Conservation (phyloP, 805 yeast genomes). For the Candida glaebosa region DNA sequence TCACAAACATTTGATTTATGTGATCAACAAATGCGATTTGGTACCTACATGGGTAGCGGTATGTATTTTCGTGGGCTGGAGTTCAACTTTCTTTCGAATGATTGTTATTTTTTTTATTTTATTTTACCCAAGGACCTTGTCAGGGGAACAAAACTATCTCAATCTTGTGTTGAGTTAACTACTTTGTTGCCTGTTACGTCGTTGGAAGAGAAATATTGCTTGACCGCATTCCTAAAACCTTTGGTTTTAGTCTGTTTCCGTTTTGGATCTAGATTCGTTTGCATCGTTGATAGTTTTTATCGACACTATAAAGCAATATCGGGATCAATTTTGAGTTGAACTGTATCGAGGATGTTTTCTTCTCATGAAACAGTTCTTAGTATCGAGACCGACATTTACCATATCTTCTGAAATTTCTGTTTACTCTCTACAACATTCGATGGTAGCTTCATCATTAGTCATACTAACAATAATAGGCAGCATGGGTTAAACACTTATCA, state of each 20-base stretch:
- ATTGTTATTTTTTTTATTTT: conserved; percentile 8
- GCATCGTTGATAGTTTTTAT: conserved; percentile 36
- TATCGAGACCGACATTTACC: conserved; percentile 72
- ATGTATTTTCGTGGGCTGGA: conserved; percentile 47
- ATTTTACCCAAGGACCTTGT: conserved; percentile 74
- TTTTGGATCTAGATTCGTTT: conserved; percentile 34
- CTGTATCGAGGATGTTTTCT: conserved; percentile 26
- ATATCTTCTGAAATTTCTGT: conserved; percentile 3
- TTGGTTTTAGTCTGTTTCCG: conserved; percentile 48
- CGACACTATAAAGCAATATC: conserved; percentile 45
- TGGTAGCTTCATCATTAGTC: no score
- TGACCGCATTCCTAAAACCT: conserved; percentile 46
- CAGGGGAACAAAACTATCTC: conserved; percentile 58
- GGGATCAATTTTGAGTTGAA: conserved; percentile 84
- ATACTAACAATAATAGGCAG: conserved; percentile 60
- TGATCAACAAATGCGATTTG: conserved; percentile 94
- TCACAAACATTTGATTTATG: conserved; percentile 92
- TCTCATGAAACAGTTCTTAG: conserved; percentile 64
- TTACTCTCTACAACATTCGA: conserved; percentile 5
- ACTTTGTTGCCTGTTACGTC: conserved; percentile 88
- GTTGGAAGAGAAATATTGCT: conserved; percentile 80
- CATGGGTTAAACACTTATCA: conserved; percentile 95
- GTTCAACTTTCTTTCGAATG: no score
- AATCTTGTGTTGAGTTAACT: conserved; percentile 21
- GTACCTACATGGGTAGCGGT: conserved; percentile 99